phyloP scores from a whole-genome alignment of 192 early-diverging fungal genomes.

The Gaertneriomyces sp. region DNA sequence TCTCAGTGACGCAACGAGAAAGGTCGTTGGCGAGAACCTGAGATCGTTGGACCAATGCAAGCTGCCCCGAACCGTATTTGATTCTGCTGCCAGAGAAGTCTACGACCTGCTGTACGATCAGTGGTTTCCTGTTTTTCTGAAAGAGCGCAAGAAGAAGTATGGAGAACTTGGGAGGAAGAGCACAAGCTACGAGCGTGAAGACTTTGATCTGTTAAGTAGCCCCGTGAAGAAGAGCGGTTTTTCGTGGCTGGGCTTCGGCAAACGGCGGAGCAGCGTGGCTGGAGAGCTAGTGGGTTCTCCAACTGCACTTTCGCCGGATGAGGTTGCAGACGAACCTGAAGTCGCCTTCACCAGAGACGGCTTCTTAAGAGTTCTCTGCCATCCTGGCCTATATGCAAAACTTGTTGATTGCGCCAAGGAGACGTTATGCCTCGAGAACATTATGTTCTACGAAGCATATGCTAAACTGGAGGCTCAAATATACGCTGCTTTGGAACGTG shows the following conservation, averaged over 20 bases:
- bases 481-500: not conserved
- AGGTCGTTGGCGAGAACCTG: constrained; percentile 4
- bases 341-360: constrained; percentile 13
- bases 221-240: too few species aligned
- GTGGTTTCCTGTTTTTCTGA: constrained; percentile 11
- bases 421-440: constrained; percentile 28
- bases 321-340: constrained; percentile 2
- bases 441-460: constrained; percentile 36
- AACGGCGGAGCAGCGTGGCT: too few species aligned
- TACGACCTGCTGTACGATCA: constrained; percentile 5
- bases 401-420: constrained; percentile 19
- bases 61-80: not conserved
- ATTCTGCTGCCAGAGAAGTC: constrained; percentile 4
- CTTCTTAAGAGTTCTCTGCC: constrained; percentile 15
- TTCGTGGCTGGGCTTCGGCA: too few species aligned
- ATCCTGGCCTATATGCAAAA: constrained; percentile 14
- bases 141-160: too few species aligned
- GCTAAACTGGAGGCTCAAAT: constrained; percentile 22
- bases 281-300: too few species aligned
- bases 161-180: too few species aligned
- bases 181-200: too few species aligned
- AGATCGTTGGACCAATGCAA: not conserved
- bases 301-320: not conserved
- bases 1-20: not conserved
- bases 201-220: too few species aligned